A percentile compares a stretch with the other conserved stretches of the same genome.
phyloP scores from a whole-genome alignment of 2,329 filamentous ascomycete genomes.

The Aureobasidium melanogenum region DNA sequence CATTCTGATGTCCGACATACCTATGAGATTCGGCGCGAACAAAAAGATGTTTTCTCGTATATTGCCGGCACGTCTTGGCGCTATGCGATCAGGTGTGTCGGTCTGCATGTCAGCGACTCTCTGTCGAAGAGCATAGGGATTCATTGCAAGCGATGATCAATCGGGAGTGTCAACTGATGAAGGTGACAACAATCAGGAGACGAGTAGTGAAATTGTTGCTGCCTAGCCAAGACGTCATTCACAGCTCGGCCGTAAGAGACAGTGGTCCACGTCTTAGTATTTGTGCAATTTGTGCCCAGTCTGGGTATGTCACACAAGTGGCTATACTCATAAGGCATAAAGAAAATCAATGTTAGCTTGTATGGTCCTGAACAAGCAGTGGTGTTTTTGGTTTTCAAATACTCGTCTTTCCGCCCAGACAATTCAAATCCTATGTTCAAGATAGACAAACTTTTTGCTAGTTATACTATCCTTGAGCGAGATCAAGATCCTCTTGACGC shows the following conservation, averaged over 20 bases:
- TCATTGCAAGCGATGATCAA: neutral
- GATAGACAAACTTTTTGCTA: neutral
- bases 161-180: neutral
- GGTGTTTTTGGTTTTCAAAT: too few species aligned
- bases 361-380: too few species aligned
- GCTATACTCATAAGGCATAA: too few species aligned
- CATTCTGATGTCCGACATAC: slow-evolving; percentile 20
- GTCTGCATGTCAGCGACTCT: neutral
- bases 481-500: neutral
- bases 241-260: neutral
- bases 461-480: neutral
- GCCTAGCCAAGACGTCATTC: neutral
- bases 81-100: neutral
- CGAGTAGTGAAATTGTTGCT: neutral
- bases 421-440: neutral
- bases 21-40: slow-evolving; percentile 45
- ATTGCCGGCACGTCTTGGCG: slow-evolving; percentile 16
- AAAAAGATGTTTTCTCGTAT: slow-evolving; percentile 46
- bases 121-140: neutral
- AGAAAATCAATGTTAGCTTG: neutral
- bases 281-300: neutral
- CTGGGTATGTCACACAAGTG: too few species aligned
- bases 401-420: too few species aligned
- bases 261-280: neutral
- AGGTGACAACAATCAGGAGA: too few species aligned